Evolutionary conservation across 768 basidiomycete genomes (phyloP).

Genomic region (Podaxis pistillaris): DNA sequence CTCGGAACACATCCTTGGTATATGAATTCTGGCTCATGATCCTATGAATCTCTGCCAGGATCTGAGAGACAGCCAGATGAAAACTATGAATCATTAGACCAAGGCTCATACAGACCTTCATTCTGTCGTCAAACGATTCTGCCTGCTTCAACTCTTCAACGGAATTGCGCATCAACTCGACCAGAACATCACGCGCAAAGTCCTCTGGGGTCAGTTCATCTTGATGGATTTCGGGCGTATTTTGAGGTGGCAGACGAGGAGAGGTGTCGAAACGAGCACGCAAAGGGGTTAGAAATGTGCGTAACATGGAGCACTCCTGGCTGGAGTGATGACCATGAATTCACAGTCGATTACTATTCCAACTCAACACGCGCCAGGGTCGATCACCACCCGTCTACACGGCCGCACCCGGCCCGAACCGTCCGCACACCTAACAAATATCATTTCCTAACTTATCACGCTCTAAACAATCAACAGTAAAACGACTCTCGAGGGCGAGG

Average conservation of each 20-base stretch:
- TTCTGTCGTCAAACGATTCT: conserved; percentile 33
- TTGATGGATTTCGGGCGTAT: conserved; percentile 30
- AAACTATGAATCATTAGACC: not conserved
- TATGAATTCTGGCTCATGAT: conserved; percentile 62
- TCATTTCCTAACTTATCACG: not conserved
- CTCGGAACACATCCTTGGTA: conserved; percentile 76
- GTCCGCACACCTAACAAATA: not conserved
- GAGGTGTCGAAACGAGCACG: conserved; percentile 54
- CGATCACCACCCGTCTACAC: not conserved
- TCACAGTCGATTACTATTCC: not conserved
- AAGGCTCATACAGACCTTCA: conserved; percentile 46
- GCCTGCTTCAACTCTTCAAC: conserved; percentile 69
- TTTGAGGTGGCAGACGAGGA: conserved; percentile 27
- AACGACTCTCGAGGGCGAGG: conserved; percentile 3
- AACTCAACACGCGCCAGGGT: not conserved
- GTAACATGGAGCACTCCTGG: conserved; percentile 42
- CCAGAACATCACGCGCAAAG: conserved; percentile 69
- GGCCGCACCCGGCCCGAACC: not conserved
- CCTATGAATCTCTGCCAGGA: conserved; percentile 63
- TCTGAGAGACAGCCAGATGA: conserved; percentile 32
- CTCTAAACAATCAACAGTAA: conserved; percentile 1
- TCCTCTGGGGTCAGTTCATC: conserved; percentile 59
- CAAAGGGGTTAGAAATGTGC: conserved; percentile 57
- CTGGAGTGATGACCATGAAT: conserved; percentile 7
- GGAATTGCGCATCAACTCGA: conserved; percentile 67